Evolutionary conservation across 2,329 filamentous ascomycete genomes (phyloP).

Genomic region (Zymoseptoria ardabiliae): DNA sequence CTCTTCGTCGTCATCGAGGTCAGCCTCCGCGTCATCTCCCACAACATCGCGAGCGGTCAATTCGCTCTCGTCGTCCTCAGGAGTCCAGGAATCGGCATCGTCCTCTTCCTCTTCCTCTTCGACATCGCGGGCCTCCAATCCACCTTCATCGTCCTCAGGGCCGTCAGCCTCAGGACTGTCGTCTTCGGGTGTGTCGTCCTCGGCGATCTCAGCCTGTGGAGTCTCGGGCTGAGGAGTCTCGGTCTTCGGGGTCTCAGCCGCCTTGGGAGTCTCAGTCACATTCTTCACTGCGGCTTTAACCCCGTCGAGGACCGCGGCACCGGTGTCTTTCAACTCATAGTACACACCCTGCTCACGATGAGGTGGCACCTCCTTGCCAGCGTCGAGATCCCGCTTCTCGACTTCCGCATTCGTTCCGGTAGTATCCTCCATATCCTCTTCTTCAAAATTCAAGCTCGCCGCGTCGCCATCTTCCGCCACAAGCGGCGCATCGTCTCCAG

Average conservation of each 20-base stretch:
- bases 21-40: not conserved
- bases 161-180: not conserved
- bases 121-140: not conserved
- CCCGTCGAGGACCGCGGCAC: not conserved
- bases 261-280: not conserved
- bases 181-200: not conserved
- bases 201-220: not conserved
- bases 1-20: not conserved
- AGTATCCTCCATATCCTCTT: not conserved
- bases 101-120: not conserved
- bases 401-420: not conserved
- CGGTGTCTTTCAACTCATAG: not conserved
- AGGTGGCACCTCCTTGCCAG: not conserved
- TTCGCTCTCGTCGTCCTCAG: not conserved
- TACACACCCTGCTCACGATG: not conserved
- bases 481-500: not conserved
- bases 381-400: not conserved
- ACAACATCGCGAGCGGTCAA: not conserved
- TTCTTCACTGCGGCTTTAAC: not conserved
- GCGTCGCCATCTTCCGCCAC: not conserved
- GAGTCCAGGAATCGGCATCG: not conserved
- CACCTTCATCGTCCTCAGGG: not conserved
- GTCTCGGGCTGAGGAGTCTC: too few species aligned
- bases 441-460: not conserved
- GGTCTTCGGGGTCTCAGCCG: not conserved